Conservation (phyloP, 495 filamentous ascomycete genomes). For the Aspergillus heteromorphus region DNA sequence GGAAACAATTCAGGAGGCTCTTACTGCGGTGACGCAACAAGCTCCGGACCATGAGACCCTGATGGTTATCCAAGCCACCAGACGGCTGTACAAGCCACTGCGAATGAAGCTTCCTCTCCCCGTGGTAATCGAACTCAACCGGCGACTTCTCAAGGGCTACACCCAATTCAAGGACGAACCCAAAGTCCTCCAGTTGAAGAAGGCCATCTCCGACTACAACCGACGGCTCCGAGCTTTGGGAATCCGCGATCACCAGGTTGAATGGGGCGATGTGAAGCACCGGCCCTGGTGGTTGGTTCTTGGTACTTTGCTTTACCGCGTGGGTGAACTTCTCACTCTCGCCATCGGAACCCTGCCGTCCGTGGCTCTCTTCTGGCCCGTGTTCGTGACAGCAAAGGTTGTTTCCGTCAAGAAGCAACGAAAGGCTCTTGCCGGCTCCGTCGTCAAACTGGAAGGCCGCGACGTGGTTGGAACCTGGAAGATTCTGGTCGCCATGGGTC, state of each 20-base stretch:
- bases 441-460: slow-evolving; percentile 86
- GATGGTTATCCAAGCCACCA: slow-evolving; percentile 94
- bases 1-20: slow-evolving; percentile 76
- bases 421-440: slow-evolving; percentile 85
- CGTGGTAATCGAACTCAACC: slow-evolving; percentile 93
- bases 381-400: slow-evolving; percentile 83
- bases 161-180: slow-evolving; percentile 87
- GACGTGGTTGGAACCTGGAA: slow-evolving; percentile 99
- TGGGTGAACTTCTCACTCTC: slow-evolving; percentile 69
- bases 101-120: slow-evolving; percentile 92
- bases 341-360: slow-evolving; percentile 82
- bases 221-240: slow-evolving; percentile 77
- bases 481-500: slow-evolving; percentile 80
- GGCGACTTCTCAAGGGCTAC: slow-evolving; percentile 87
- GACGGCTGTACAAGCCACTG: slow-evolving; percentile 87
- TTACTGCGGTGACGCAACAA: slow-evolving; percentile 87
- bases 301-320: slow-evolving; percentile 70
- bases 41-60: slow-evolving; percentile 95
- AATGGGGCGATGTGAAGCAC: slow-evolving; percentile 68
- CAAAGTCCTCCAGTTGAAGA: slow-evolving; percentile 72
- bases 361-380: slow-evolving; percentile 78
- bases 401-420: slow-evolving; percentile 89
- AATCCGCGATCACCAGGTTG: slow-evolving; percentile 91
- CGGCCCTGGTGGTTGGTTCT: slow-evolving; percentile 52
- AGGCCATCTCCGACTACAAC: slow-evolving; percentile 82